A percentile compares a stretch with the other conserved stretches of the same genome.
These are phyloP conservation scores for Neurospora sp. DNA, from an alignment of 495 filamentous ascomycete species.

Conservation along the genomic window DNA sequence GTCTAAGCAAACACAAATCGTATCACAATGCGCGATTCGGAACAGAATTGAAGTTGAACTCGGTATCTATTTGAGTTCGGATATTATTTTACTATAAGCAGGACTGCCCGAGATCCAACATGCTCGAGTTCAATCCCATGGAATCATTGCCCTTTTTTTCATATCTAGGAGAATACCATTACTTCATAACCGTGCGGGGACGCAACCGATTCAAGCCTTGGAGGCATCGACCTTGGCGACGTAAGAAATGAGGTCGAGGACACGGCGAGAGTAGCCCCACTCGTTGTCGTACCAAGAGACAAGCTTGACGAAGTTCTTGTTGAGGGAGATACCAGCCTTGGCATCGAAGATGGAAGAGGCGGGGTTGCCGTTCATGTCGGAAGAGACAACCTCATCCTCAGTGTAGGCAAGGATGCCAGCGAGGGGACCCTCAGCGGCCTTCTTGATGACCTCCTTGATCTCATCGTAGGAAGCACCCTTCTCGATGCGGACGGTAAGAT, in stretches of 20 bases:
- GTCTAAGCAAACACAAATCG: background rate
- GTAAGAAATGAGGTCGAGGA: conserved; percentile 89
- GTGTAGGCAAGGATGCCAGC: conserved; percentile 85
- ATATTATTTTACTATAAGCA: background rate
- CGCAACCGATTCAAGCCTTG: conserved; percentile 26
- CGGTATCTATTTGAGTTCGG: background rate
- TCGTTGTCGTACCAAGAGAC: conserved; percentile 91
- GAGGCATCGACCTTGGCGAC: conserved; percentile 73
- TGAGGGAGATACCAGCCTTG: conserved; percentile 97
- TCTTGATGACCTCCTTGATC: conserved; percentile 90
- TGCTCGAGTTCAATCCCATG: background rate
- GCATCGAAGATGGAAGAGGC: conserved; percentile 97
- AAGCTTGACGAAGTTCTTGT: conserved; percentile 97
- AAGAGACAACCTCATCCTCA: conserved; percentile 94
- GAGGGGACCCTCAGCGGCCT: conserved; percentile 69
- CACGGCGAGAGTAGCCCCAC: conserved; percentile 95
- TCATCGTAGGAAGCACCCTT: conserved; percentile 82
- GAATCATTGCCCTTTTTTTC: background rate
- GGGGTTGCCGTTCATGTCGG: conserved; percentile 82
- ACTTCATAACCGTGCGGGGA: conserved; percentile 9
- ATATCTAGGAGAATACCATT: background rate
- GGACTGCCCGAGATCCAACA: background rate
- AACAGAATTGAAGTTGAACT: background rate
- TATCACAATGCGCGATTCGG: background rate
- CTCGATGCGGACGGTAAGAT: conserved; percentile 89